Conservation (phyloP, 306 rosid species). For the Fragaria vesca region DNA sequence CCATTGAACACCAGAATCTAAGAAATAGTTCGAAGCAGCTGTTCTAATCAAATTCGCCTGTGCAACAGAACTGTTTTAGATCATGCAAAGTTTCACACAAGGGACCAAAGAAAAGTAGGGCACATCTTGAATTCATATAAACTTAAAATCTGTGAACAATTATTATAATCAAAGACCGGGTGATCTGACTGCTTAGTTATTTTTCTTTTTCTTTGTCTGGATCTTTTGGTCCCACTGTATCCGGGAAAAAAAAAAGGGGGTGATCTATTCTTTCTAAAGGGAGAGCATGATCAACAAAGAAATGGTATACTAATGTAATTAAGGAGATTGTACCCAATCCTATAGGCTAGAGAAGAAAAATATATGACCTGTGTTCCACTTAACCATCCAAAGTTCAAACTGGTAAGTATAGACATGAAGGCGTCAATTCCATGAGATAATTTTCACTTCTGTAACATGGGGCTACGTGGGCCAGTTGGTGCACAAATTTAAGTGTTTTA, state of each 20-base stretch:
- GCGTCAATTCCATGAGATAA: background rate
- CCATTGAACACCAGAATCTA: constrained; percentile 94
- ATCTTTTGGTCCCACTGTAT: no score
- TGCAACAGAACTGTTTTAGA: constrained; percentile 25
- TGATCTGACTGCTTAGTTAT: no score
- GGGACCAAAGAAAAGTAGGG: background rate
- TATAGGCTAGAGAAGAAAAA: background rate
- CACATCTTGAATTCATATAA: background rate
- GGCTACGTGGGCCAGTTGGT: background rate
- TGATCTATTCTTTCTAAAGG: background rate
- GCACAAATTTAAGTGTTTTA: background rate
- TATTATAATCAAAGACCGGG: background rate
- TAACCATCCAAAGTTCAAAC: background rate
- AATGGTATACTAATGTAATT: background rate
- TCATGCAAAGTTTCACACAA: background rate
- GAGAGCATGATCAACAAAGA: background rate
- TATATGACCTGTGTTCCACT: background rate
- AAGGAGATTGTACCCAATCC: background rate
- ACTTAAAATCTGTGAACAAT: background rate
- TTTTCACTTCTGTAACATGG: background rate
- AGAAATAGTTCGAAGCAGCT: constrained; percentile 78
- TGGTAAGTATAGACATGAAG: no score
- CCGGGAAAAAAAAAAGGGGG: background rate
- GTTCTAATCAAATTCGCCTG: constrained; percentile 93
- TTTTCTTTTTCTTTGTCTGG: no score